phyloP scores from a whole-genome alignment of 1,284 basidiomycete genomes.

The Trichosporon sp. region DNA sequence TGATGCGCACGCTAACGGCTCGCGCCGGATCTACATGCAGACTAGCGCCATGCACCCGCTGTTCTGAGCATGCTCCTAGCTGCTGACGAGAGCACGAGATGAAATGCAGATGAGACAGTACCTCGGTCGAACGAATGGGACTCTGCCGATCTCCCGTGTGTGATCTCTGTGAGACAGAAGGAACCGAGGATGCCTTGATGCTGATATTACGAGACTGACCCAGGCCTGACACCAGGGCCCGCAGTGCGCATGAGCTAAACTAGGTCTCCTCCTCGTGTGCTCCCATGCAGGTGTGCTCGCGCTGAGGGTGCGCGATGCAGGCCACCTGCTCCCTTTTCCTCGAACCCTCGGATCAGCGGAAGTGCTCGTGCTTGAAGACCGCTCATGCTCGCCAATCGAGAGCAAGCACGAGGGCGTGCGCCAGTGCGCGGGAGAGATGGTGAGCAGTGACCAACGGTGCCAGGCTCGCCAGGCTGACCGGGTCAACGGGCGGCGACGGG shows the following conservation, averaged over 20 bases:
- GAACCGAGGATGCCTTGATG: neutral
- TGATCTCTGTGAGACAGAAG: neutral
- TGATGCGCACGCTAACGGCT: neutral
- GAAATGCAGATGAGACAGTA: neutral
- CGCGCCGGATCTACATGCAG: neutral
- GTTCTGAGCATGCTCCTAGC: too few species aligned
- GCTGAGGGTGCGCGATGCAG: too few species aligned
- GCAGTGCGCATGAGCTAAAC: neutral
- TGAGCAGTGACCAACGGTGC: too few species aligned
- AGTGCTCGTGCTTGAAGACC: too few species aligned
- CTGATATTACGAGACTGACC: neutral
- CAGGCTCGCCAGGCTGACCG: too few species aligned
- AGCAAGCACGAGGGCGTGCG: too few species aligned
- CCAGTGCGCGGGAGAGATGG: too few species aligned
- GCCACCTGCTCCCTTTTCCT: too few species aligned
- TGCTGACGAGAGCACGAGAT: neutral
- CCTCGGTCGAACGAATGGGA: neutral
- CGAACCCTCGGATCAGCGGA: too few species aligned
- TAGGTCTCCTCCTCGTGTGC: too few species aligned
- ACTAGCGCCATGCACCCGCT: neutral
- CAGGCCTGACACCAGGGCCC: neutral
- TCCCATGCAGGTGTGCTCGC: neutral
- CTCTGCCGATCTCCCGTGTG: conserved; percentile 2
- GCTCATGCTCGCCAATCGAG: too few species aligned
- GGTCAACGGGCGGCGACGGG: too few species aligned